Percentiles rank a stretch among this genome's conserved stretches.
These are phyloP conservation scores for Pseudocercospora musae DNA, from an alignment of 2,329 filamentous ascomycete species.

Conservation along the genomic window DNA sequence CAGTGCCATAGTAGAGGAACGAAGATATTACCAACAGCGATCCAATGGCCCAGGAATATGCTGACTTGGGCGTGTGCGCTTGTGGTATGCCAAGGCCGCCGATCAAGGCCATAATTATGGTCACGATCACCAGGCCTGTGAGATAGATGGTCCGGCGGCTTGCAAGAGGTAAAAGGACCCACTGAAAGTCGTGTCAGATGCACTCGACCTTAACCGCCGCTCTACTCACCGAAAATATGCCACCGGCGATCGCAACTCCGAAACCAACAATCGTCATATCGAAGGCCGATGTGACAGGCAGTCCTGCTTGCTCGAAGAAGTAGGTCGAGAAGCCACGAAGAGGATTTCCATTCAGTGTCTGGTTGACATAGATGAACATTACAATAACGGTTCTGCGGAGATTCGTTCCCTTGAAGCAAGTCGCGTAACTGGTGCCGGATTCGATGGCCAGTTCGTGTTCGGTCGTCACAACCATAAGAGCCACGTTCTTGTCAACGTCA, in stretches of 20 bases:
- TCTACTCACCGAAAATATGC: background rate
- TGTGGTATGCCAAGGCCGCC: background rate
- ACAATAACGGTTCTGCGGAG: background rate
- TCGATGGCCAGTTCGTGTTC: constrained; percentile 2
- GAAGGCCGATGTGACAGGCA: background rate
- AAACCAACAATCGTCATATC: background rate
- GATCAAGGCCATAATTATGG: background rate
- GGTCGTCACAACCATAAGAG: constrained; percentile 6
- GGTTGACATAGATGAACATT: background rate
- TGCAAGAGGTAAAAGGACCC: background rate
- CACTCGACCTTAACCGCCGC: too few relatives aligned
- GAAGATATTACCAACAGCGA: constrained; percentile 17
- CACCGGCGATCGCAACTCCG: background rate
- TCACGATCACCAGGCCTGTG: background rate
- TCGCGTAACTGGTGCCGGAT: background rate
- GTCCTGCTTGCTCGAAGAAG: background rate
- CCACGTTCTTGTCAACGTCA: constrained; percentile 5
- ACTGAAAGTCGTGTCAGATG: background rate
- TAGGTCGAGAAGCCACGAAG: background rate
- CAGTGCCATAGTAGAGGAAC: constrained; percentile 26
- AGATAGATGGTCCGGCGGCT: background rate
- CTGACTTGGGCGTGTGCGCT: background rate
- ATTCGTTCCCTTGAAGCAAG: constrained; percentile 1
- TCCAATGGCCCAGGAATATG: constrained; percentile 1
- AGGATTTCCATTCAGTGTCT: background rate